These are phyloP conservation scores for Oenanthe sinensis DNA, from an alignment of 129 eudicot species.

Conservation along the genomic window DNA sequence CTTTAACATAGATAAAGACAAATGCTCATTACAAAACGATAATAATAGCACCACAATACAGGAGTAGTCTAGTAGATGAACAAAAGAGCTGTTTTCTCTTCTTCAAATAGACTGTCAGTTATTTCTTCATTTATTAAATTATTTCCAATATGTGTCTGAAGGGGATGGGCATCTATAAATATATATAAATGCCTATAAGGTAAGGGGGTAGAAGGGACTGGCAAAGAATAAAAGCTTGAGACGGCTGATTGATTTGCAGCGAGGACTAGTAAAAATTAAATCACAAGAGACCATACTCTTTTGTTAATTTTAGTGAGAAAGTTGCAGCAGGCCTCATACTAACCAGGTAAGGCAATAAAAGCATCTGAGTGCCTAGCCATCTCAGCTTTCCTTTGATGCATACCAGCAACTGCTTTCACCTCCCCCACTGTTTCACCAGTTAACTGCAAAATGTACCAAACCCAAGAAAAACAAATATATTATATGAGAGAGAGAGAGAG, in stretches of 20 bases:
- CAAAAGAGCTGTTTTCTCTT: not conserved
- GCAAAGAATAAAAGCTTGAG: not conserved
- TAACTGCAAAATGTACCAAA: slow-evolving; percentile 48
- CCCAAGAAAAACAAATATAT: slow-evolving; percentile 16
- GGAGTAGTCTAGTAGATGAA: not conserved
- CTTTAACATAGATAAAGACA: not conserved
- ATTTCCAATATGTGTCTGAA: not conserved
- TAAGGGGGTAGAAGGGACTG: not conserved
- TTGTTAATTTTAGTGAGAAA: not conserved
- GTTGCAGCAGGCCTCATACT: slow-evolving; percentile 21
- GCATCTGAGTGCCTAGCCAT: slow-evolving; percentile 99
- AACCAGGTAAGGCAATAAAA: slow-evolving; percentile 98
- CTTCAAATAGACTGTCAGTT: not conserved
- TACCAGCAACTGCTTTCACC: slow-evolving; percentile 99
- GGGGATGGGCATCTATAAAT: too few species aligned
- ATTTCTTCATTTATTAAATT: not conserved
- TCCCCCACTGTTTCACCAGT: slow-evolving; percentile 99
- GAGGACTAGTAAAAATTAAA: slow-evolving; percentile 10
- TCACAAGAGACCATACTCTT: slow-evolving; percentile 6
- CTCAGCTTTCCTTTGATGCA: slow-evolving; percentile 99
- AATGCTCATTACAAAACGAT: not conserved
- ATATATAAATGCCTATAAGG: not conserved
- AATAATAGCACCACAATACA: not conserved
- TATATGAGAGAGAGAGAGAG: slow-evolving; percentile 11
- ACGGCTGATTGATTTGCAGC: slow-evolving; percentile 7